Conservation (phyloP, 345 rosid species). For the Tarenaya hassleriana region DNA sequence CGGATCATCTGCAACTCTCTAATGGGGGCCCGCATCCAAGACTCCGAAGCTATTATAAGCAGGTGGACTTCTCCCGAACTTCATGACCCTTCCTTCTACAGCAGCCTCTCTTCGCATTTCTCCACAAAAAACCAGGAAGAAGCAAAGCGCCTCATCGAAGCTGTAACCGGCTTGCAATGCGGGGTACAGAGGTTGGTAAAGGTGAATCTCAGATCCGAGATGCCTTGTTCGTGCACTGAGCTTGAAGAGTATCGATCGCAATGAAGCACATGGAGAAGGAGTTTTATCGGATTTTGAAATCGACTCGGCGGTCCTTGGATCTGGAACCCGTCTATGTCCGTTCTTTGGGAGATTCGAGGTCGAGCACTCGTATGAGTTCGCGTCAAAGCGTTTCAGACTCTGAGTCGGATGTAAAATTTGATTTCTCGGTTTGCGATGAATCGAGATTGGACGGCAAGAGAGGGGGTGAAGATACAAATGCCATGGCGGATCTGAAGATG, state of each 20-base stretch:
- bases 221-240: conserved; percentile 49
- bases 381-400: not conserved
- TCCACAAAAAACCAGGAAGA: too few species aligned
- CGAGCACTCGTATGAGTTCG: not conserved
- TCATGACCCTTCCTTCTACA: too few species aligned
- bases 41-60: too few species aligned
- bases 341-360: conserved; percentile 19
- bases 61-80: too few species aligned
- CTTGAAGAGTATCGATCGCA: conserved; percentile 47
- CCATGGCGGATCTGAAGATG: conserved; percentile 57
- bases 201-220: conserved; percentile 33
- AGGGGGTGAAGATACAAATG: conserved; percentile 26
- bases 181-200: conserved; percentile 48
- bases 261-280: conserved; percentile 66
- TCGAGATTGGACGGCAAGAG: conserved; percentile 19
- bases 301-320: conserved; percentile 42
- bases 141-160: conserved; percentile 44
- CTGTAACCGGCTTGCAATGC: conserved; percentile 43
- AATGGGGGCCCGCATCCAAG: too few species aligned
- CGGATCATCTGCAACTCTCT: too few species aligned
- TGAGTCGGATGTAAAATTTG: not conserved
- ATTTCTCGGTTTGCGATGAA: conserved; percentile 13
- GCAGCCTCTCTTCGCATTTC: too few species aligned
- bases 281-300: conserved; percentile 53
- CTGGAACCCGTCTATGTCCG: conserved; percentile 45